Evolutionary conservation across 495 filamentous ascomycete species (phyloP).

Genomic region (Trichocladium uniseriatum): DNA sequence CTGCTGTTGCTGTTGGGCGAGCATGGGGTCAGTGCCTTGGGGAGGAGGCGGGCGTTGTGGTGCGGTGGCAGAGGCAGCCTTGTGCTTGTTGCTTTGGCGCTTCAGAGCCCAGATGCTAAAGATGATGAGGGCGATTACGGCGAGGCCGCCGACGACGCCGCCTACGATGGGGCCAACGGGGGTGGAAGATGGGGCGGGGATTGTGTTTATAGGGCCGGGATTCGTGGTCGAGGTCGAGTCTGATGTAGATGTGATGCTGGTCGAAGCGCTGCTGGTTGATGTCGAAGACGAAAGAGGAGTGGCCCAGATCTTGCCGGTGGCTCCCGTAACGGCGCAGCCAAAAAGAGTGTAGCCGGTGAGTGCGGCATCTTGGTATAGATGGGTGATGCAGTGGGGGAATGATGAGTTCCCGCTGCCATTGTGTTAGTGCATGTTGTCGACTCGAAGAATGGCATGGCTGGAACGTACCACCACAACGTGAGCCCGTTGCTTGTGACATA

Average conservation of each 20-base stretch:
- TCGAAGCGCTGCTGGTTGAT: no score
- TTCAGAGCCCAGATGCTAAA: conserved; percentile 1
- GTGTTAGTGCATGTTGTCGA: no score
- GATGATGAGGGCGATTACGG: conserved; percentile 4
- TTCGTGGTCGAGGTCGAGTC: not conserved
- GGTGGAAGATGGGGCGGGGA: conserved; percentile 3
- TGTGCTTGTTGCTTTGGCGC: conserved; percentile 2
- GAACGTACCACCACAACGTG: conserved; percentile 21
- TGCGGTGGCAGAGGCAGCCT: not conserved
- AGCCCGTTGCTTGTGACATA: conserved; percentile 20
- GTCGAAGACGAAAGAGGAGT: conserved; percentile 3
- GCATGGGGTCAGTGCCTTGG: not conserved
- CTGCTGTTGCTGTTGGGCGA: not conserved
- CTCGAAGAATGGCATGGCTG: no score
- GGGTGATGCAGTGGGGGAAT: conserved; percentile 22
- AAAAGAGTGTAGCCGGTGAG: conserved; percentile 18
- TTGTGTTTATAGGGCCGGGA: not conserved
- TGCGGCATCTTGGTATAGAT: conserved; percentile 13
- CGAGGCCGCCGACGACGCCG: conserved; percentile 10
- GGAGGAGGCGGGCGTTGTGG: not conserved
- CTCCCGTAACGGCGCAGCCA: conserved; percentile 23
- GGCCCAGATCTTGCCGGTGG: conserved; percentile 21
- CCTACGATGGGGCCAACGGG: conserved; percentile 13
- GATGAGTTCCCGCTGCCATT: conserved; percentile 9
- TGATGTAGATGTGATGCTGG: not conserved